Evolutionary conservation across 164 flowering plant genomes (phyloP).

Genomic region (Vitis riparia): DNA sequence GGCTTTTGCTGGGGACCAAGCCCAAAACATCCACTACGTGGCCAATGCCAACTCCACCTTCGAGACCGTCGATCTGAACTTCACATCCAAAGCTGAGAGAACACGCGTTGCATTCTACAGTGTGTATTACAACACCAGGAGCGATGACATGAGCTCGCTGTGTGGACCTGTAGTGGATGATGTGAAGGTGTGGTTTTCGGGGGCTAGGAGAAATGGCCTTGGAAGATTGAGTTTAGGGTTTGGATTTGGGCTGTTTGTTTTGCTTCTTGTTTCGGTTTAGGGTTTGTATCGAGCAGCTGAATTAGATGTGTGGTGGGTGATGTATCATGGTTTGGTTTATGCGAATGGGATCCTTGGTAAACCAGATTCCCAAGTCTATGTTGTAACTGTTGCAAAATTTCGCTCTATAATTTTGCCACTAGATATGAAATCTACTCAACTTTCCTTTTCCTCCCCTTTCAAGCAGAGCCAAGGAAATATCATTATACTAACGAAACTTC

Average conservation of each 20-base stretch:
- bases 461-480: neutral
- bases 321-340: neutral
- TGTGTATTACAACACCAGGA: slow-evolving; percentile 85
- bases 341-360: slow-evolving; percentile 1
- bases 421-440: neutral
- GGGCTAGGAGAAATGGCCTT: slow-evolving; percentile 30
- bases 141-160: slow-evolving; percentile 82
- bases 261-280: slow-evolving; percentile 25
- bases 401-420: neutral
- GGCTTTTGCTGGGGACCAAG: slow-evolving; percentile 97
- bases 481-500: too few relatives aligned
- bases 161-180: slow-evolving; percentile 98
- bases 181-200: slow-evolving; percentile 75
- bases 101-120: slow-evolving; percentile 91
- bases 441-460: neutral
- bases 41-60: slow-evolving; percentile 58
- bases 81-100: slow-evolving; percentile 93
- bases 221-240: slow-evolving; percentile 26
- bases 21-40: slow-evolving; percentile 69
- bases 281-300: neutral
- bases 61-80: slow-evolving; percentile 55
- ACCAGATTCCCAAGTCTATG: neutral
- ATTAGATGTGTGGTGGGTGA: neutral
- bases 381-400: neutral
- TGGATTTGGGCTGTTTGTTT: slow-evolving; percentile 22